These are phyloP conservation scores for Ceratobasidium theobromae DNA, from an alignment of 1,284 basidiomycete species.

Conservation along the genomic window DNA sequence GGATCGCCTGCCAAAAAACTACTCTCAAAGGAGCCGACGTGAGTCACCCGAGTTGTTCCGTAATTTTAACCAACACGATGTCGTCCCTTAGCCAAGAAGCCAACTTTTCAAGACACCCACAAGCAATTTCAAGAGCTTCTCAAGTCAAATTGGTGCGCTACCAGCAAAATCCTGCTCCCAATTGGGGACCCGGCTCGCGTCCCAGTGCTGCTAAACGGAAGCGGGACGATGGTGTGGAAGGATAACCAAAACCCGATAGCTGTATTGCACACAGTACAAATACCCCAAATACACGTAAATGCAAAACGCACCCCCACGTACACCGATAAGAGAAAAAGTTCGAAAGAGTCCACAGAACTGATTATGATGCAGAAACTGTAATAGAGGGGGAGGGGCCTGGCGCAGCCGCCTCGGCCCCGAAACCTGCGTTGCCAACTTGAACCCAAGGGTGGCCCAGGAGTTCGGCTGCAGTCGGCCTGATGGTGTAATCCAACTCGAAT, in stretches of 20 bases:
- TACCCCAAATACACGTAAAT: constrained; percentile 9
- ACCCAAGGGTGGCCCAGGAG: constrained; percentile 79
- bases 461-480: constrained; percentile 77
- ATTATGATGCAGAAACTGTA: neutral
- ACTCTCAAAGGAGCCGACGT: constrained; percentile 68
- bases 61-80: constrained; percentile 32
- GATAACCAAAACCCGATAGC: constrained; percentile 10
- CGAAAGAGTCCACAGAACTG: neutral
- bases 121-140: constrained; percentile 58
- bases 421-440: constrained; percentile 40
- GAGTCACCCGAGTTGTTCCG: constrained; percentile 40
- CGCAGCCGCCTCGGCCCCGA: neutral
- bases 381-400: neutral
- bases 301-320: neutral
- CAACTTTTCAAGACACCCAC: constrained; percentile 72
- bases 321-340: neutral
- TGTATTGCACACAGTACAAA: constrained; percentile 11
- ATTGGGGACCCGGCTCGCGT: constrained; percentile 78
- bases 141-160: constrained; percentile 81
- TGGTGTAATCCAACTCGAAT: constrained; percentile 81
- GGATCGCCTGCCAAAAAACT: constrained; percentile 67
- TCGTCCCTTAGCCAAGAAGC: constrained; percentile 55
- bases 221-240: constrained; percentile 11
- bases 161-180: constrained; percentile 84
- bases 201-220: constrained; percentile 29